Evolutionary conservation across 495 filamentous ascomycete species (phyloP).

Genomic region (Amorphotheca resinae): DNA sequence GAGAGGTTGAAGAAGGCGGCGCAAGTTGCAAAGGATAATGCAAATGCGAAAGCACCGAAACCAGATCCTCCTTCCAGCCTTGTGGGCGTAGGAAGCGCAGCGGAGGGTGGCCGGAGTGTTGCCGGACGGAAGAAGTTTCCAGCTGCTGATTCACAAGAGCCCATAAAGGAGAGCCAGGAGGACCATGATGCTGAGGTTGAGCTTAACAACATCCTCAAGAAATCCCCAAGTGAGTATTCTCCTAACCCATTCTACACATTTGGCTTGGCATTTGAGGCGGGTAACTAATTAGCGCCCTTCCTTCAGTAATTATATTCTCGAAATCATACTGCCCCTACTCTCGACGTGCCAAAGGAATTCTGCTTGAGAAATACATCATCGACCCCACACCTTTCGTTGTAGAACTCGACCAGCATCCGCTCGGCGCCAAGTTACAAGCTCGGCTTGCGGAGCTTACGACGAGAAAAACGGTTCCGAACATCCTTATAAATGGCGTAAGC

Average conservation of each 20-base stretch:
- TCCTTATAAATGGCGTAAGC: constrained; percentile 75
- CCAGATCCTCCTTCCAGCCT: constrained; percentile 34
- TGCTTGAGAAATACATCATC: constrained; percentile 73
- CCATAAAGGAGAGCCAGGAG: constrained; percentile 40
- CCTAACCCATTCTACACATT: neutral
- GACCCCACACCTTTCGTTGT: constrained; percentile 75
- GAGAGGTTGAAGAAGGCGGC: constrained; percentile 30
- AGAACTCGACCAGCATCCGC: constrained; percentile 72
- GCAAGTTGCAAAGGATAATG: constrained; percentile 41
- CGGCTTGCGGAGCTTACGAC: constrained; percentile 60
- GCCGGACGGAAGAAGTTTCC: constrained; percentile 48
- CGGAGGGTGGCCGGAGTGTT: constrained; percentile 27
- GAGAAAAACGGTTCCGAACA: constrained; percentile 78
- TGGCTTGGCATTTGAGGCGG: neutral
- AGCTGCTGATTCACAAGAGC: constrained; percentile 23
- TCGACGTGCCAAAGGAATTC: constrained; percentile 64
- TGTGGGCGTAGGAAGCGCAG: constrained; percentile 34
- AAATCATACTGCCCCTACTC: constrained; percentile 88
- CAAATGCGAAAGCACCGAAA: constrained; percentile 39
- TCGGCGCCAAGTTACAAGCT: constrained; percentile 59
- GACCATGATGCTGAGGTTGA: constrained; percentile 47
- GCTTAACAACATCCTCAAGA: constrained; percentile 66
- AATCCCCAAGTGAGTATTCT: constrained; percentile 56
- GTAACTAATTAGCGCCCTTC: constrained; percentile 16
- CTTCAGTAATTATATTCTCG: constrained; percentile 80